Conservation (phyloP, 83 land plant genomes). For the Larix sibirica region DNA sequence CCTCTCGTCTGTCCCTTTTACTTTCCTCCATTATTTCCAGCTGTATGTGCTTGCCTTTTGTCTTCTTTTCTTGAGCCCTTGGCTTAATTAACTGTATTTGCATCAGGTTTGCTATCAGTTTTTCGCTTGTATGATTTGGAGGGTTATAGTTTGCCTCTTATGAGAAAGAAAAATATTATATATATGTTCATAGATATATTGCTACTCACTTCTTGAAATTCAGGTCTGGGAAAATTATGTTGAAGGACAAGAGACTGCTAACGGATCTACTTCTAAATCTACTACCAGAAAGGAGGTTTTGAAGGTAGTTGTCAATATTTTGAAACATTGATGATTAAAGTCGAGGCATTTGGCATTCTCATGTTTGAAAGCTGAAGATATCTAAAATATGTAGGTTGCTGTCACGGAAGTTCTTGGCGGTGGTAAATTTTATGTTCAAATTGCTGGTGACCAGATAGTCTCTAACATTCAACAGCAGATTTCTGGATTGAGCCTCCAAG, state of each 20-base stretch:
- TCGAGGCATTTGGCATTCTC: neutral
- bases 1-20: too few relatives aligned
- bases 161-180: neutral
- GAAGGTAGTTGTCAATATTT: constrained; percentile 37
- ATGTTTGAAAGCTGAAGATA: neutral
- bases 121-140: neutral
- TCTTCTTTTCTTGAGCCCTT: too few relatives aligned
- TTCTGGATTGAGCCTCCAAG: constrained; percentile 67
- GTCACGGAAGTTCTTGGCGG: constrained; percentile 94
- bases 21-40: too few relatives aligned
- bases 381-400: constrained; percentile 52
- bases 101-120: neutral
- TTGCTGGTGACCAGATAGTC: constrained; percentile 71
- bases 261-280: constrained; percentile 45
- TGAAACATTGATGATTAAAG: neutral
- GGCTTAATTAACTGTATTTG: too few relatives aligned
- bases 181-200: neutral
- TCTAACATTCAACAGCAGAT: constrained; percentile 82
- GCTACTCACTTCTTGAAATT: neutral
- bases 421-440: constrained; percentile 91
- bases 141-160: neutral
- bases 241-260: constrained; percentile 81
- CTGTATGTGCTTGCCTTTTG: too few relatives aligned
- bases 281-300: constrained; percentile 69
- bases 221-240: constrained; percentile 95